Evolutionary conservation across 2,329 filamentous ascomycete genomes (phyloP).

Genomic region (Trichoderma polysporum): DNA sequence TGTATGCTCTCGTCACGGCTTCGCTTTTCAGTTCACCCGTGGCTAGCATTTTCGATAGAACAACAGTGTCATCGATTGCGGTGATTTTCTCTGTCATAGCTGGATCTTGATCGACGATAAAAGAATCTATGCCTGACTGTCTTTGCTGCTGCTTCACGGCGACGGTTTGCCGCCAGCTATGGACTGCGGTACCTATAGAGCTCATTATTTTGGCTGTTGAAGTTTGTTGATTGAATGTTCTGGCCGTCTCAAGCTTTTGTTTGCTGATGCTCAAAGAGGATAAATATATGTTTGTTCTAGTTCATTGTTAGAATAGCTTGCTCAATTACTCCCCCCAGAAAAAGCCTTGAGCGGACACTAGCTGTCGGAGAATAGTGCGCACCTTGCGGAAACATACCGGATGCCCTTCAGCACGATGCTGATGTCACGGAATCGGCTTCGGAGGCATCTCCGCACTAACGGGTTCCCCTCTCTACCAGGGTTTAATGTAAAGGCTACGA

Average conservation of each 20-base stretch:
- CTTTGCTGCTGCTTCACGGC: background rate
- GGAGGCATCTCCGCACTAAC: no score
- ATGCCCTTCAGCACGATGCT: no score
- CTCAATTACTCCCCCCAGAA: background rate
- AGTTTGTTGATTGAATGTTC: no score
- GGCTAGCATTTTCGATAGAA: background rate
- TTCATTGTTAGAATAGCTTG: background rate
- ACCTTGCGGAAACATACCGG: background rate
- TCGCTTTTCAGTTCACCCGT: background rate
- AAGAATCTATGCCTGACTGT: background rate
- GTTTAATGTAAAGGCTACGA: no score
- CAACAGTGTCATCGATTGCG: background rate
- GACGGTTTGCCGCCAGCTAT: background rate
- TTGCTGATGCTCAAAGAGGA: no score
- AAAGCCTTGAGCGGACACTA: background rate
- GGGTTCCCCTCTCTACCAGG: no score
- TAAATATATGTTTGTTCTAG: no score
- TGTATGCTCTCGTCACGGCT: background rate
- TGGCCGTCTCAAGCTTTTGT: no score
- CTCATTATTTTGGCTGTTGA: background rate
- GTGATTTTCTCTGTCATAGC: background rate
- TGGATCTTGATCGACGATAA: background rate
- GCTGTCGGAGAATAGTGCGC: background rate
- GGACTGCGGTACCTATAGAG: background rate
- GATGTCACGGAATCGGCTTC: no score